Percentiles rank a stretch among this genome's conserved stretches.
These are phyloP conservation scores for Lyophyllum semitale DNA, from an alignment of 768 basidiomycete species.

Conservation along the genomic window DNA sequence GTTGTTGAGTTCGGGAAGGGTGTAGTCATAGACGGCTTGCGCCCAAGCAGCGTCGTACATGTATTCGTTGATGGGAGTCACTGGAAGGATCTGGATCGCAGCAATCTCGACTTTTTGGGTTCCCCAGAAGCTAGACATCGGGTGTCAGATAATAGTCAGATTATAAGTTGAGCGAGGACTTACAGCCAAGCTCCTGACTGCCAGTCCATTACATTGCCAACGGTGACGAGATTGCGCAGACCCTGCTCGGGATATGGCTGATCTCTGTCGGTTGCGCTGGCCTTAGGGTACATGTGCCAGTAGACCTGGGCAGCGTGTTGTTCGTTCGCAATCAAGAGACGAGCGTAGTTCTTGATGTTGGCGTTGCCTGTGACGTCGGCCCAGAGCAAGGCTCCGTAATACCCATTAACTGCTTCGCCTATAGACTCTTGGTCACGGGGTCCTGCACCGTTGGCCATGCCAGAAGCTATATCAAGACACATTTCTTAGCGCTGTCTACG, in stretches of 20 bases:
- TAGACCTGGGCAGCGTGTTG: slow-evolving; percentile 34
- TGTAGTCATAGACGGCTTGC: slow-evolving; percentile 27
- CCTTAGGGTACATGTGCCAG: slow-evolving; percentile 36
- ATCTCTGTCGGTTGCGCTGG: slow-evolving; percentile 29
- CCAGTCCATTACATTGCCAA: slow-evolving; percentile 38
- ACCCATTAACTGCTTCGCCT: slow-evolving; percentile 36
- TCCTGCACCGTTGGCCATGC: slow-evolving; percentile 34
- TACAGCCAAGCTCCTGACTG: slow-evolving; percentile 38
- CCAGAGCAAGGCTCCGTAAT: slow-evolving; percentile 36
- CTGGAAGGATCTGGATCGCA: slow-evolving; percentile 36
- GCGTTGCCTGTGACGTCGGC: slow-evolving; percentile 30
- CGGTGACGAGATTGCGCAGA: slow-evolving; percentile 29
- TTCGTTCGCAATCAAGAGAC: slow-evolving; percentile 34
- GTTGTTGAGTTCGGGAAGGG: slow-evolving; percentile 26
- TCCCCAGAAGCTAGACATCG: slow-evolving; percentile 30
- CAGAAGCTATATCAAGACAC: slow-evolving; percentile 25
- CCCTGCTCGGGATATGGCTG: slow-evolving; percentile 35
- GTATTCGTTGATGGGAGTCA: slow-evolving; percentile 35
- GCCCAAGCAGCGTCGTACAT: slow-evolving; percentile 34
- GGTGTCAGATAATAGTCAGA: background rate
- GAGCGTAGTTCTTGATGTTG: slow-evolving; percentile 32
- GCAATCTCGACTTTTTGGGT: slow-evolving; percentile 31
- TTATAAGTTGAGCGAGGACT: slow-evolving; percentile 7
- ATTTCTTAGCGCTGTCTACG: background rate
- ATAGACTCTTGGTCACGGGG: slow-evolving; percentile 34